A percentile compares a stretch with the other conserved stretches of the same genome.
Evolutionary conservation across 768 basidiomycete species (phyloP).

Genomic region (Daedalea quercina): DNA sequence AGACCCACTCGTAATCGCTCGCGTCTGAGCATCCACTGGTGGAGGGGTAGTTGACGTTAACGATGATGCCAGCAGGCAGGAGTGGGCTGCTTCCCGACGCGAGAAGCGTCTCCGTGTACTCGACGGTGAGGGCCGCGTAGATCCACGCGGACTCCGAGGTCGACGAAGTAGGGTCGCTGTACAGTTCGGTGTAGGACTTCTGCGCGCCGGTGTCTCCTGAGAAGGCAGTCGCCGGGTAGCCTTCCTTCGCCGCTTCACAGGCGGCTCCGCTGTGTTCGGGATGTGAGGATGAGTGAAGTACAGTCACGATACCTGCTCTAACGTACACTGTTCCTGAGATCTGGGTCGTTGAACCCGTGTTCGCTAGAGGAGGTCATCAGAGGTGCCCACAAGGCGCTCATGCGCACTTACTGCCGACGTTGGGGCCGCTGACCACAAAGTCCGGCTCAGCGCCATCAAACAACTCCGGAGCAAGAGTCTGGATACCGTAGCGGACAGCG

Average conservation of each 20-base stretch:
- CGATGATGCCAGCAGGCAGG: slow-evolving; percentile 24
- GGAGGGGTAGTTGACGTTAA: slow-evolving; percentile 32
- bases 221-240: slow-evolving; percentile 44
- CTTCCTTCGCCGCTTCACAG: slow-evolving; percentile 38
- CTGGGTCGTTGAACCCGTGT: slow-evolving; percentile 14
- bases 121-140: slow-evolving; percentile 37
- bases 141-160: slow-evolving; percentile 32
- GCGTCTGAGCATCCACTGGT: slow-evolving; percentile 20
- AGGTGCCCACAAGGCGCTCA: neutral
- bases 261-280: slow-evolving; percentile 36
- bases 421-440: slow-evolving; percentile 32
- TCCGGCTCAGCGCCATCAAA: slow-evolving; percentile 27
- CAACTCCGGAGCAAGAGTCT: slow-evolving; percentile 31
- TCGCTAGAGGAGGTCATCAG: neutral
- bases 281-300: neutral
- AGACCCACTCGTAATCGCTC: slow-evolving; percentile 23
- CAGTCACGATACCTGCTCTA: neutral
- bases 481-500: slow-evolving; percentile 31
- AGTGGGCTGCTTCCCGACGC: slow-evolving; percentile 15
- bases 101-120: slow-evolving; percentile 22
- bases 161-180: slow-evolving; percentile 25
- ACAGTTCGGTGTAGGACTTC: slow-evolving; percentile 45
- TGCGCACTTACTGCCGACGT: slow-evolving; percentile 20
- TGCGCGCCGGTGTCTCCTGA: slow-evolving; percentile 35
- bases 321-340: slow-evolving; percentile 24